These are phyloP conservation scores for Pachysolen tannophilus DNA, from an alignment of 805 yeast genomes.

Conservation along the genomic window DNA sequence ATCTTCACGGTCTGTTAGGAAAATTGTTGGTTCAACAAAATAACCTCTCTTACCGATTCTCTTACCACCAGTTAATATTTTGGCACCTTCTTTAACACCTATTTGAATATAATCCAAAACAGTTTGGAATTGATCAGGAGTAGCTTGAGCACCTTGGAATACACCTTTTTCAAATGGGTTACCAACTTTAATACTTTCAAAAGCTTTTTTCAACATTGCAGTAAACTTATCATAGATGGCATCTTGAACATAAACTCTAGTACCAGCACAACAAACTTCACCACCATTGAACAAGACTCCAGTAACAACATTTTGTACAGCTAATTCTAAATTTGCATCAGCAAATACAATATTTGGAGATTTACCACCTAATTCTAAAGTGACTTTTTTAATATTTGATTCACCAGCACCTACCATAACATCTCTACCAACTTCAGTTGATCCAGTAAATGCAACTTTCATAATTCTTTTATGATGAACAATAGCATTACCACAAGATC, in stretches of 20 bases:
- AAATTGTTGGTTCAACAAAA: slow-evolving; percentile 66
- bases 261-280: slow-evolving; percentile 78
- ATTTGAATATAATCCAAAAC: slow-evolving; percentile 67
- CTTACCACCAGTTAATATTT: slow-evolving; percentile 62
- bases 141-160: slow-evolving; percentile 91
- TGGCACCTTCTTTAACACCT: slow-evolving; percentile 83
- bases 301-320: slow-evolving; percentile 39
- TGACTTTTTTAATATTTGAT: slow-evolving; percentile 65
- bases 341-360: slow-evolving; percentile 68
- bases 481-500: slow-evolving; percentile 62
- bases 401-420: slow-evolving; percentile 64
- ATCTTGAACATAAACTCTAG: slow-evolving; percentile 70
- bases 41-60: slow-evolving; percentile 53
- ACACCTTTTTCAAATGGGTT: slow-evolving; percentile 72
- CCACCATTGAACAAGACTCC: slow-evolving; percentile 78
- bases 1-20: slow-evolving; percentile 59
- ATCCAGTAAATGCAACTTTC: slow-evolving; percentile 77
- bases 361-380: slow-evolving; percentile 79
- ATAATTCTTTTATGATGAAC: slow-evolving; percentile 58
- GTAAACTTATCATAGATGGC: slow-evolving; percentile 58
- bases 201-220: slow-evolving; percentile 47
- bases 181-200: slow-evolving; percentile 65
- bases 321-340: slow-evolving; percentile 52
- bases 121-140: slow-evolving; percentile 69
- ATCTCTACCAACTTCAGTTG: slow-evolving; percentile 65